A percentile compares a stretch with the other conserved stretches of the same genome.
Evolutionary conservation across 2,329 filamentous ascomycete genomes (phyloP).

Genomic region (Cucurbitaria berberidis): DNA sequence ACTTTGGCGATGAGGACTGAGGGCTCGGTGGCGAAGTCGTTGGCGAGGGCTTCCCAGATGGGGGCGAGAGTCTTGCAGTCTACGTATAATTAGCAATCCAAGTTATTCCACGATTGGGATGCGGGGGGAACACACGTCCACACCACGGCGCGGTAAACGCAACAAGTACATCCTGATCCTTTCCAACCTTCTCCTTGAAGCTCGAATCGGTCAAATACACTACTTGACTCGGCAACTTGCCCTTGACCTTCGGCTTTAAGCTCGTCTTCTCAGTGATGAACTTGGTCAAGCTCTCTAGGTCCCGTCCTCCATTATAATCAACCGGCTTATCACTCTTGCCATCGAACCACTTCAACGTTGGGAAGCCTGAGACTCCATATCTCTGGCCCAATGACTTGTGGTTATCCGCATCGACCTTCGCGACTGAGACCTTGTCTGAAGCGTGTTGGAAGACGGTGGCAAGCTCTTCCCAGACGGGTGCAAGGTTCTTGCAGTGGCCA

Average conservation of each 20-base stretch:
- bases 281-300: conserved; percentile 79
- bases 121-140: conserved; percentile 74
- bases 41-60: conserved; percentile 84
- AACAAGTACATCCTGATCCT: conserved; percentile 88
- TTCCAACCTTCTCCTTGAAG: conserved; percentile 79
- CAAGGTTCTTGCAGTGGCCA: conserved; percentile 97
- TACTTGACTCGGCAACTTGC: conserved; percentile 74
- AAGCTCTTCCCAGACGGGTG: conserved; percentile 92
- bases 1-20: conserved; percentile 91
- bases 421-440: conserved; percentile 80
- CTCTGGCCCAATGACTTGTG: conserved; percentile 83
- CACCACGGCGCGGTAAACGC: conserved; percentile 99
- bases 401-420: conserved; percentile 93
- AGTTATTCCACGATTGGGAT: background rate
- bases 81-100: conserved; percentile 48
- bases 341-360: conserved; percentile 97
- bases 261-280: conserved; percentile 91
- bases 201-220: conserved; percentile 78
- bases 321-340: conserved; percentile 85
- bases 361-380: conserved; percentile 92
- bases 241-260: conserved; percentile 77
- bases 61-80: conserved; percentile 97
- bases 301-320: conserved; percentile 86
- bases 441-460: conserved; percentile 74
- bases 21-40: conserved; percentile 78